These are phyloP conservation scores for Sarcodon sp. DNA, from an alignment of 768 basidiomycete species.

Conservation along the genomic window DNA sequence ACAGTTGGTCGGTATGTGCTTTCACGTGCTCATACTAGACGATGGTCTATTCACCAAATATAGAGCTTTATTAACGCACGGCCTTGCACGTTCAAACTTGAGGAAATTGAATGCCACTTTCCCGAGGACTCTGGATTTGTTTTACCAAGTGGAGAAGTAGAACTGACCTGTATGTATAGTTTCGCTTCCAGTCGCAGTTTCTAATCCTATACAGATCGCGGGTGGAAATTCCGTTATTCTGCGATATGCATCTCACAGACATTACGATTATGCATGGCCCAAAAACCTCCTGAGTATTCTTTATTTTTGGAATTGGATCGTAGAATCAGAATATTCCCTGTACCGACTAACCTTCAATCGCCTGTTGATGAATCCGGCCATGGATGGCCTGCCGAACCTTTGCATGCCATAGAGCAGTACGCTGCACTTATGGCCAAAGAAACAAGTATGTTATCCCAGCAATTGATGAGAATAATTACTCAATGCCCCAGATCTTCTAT, in stretches of 20 bases:
- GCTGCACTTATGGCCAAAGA: conserved; percentile 25
- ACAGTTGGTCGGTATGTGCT: conserved; percentile 31
- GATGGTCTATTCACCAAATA: background rate
- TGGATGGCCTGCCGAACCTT: conserved; percentile 27
- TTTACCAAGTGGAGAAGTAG: conserved; percentile 20
- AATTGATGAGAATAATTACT: background rate
- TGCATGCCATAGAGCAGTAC: conserved; percentile 32
- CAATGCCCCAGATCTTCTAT: conserved; percentile 10
- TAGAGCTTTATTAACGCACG: conserved; percentile 39
- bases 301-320: conserved; percentile 36
- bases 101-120: conserved; percentile 37
- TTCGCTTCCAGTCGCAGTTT: background rate
- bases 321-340: conserved; percentile 34
- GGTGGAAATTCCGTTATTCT: conserved; percentile 32
- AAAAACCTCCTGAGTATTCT: conserved; percentile 23
- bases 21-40: background rate
- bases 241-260: conserved; percentile 31
- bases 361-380: conserved; percentile 15
- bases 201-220: conserved; percentile 8
- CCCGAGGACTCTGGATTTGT: conserved; percentile 28
- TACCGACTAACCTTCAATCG: conserved; percentile 30
- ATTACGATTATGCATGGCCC: conserved; percentile 24
- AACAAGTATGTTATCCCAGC: conserved; percentile 26
- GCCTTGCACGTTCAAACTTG: conserved; percentile 30
- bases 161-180: conserved; percentile 28